Base-by-base conservation (phyloP, 768 basidiomycete species). In the Sistotremastrum suecicum region DNA sequence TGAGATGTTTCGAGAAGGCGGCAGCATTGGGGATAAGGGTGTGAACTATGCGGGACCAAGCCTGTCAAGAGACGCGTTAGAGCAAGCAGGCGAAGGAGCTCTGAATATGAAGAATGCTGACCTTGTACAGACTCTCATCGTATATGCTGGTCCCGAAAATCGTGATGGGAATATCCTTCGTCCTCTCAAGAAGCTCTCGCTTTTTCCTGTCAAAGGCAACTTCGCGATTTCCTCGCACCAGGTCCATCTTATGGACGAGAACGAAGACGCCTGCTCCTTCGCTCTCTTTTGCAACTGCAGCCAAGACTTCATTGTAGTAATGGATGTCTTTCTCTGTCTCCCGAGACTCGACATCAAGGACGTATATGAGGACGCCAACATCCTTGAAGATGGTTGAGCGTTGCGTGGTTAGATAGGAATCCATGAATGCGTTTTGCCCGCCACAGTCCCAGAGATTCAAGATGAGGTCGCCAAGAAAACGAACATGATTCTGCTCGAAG, bases 371-470 rank as follows among this genome's bases (percentile, higher is more conserved):
- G 48, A 98, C 88, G 30, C 88, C 90, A 47, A 97, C 95, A 57
- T 97, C 87, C 55, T 85, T 80, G 67, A 99, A 99, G 53, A 97
- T 94, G 34, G 84, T 91, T n/a, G 81, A 72, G 49, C 88, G 82
- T 59, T 97, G 90, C 0, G 83, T 76, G 34, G 83, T 81, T 48
- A 99, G 82, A 64, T 97, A 98, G 31, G 85, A 84, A 63, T 97
- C 92, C 80, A 98, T 91, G 70, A 95, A 98, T 9, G 90, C 78
- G 60, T 95, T 90, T 63, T 99, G 95, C 5, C 95, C 95, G 38
- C 94, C 95, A 54, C 95, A 97, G 64, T 99, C 95, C 94, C 94
- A 97, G 4, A 97, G 72, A 59, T 94, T 94, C 61, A 99, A 78
- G 50, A 90, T 84, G 55, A 98, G 80, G 58, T 94, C 89, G 9